Conservation (phyloP, 352 stramenopile species). For the Pythium aphanidermatum region DNA sequence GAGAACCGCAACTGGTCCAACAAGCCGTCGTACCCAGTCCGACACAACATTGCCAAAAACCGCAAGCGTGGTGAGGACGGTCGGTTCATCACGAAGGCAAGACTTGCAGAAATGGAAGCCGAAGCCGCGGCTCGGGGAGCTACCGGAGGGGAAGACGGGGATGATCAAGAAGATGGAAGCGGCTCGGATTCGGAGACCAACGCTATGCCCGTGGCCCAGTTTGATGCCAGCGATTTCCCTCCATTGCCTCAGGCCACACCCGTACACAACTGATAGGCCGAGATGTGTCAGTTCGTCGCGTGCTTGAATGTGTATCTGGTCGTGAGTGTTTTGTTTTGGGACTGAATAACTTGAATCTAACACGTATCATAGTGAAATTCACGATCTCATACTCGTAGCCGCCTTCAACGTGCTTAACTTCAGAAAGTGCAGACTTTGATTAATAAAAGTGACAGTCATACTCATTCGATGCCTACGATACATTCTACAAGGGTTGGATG, state of each 20-base stretch:
- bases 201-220: slow-evolving; percentile 3
- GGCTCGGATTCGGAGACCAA: slow-evolving; percentile 14
- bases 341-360: too few relatives aligned
- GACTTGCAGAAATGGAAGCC: slow-evolving; percentile 62
- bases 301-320: too few relatives aligned
- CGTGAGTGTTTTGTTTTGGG: too few relatives aligned
- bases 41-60: slow-evolving; percentile 80
- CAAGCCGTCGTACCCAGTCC: slow-evolving; percentile 78
- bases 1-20: slow-evolving; percentile 83
- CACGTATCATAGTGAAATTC: too few relatives aligned
- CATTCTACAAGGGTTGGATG: slow-evolving; percentile 48
- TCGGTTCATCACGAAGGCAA: slow-evolving; percentile 75
- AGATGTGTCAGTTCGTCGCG: too few relatives aligned
- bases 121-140: slow-evolving; percentile 33
- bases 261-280: slow-evolving; percentile 8
- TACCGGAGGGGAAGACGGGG: slow-evolving; percentile 5
- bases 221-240: slow-evolving; percentile 4
- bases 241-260: slow-evolving; percentile 8
- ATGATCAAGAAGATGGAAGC: slow-evolving; percentile 9
- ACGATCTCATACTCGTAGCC: too few relatives aligned
- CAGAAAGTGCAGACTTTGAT: too few relatives aligned
- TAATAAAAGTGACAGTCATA: too few relatives aligned
- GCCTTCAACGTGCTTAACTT: too few relatives aligned
- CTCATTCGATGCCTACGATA: too few relatives aligned
- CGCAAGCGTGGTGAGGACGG: slow-evolving; percentile 76